Evolutionary conservation across 106 monocot species (phyloP).

Genomic region (Iris macrosiphon): DNA sequence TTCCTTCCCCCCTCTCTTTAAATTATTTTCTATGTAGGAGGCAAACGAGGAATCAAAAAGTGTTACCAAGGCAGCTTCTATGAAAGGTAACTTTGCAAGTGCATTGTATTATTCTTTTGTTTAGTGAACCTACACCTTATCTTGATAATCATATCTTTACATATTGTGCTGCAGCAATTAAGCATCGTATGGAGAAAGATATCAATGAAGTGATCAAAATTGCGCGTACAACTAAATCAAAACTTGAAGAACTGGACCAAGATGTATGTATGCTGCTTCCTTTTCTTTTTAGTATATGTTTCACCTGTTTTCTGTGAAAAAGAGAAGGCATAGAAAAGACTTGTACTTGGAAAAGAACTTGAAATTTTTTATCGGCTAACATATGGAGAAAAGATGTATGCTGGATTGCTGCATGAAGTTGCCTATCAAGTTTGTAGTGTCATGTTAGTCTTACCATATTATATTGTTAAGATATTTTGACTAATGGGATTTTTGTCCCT

Average conservation of each 20-base stretch:
- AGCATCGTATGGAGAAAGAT: constrained; percentile 69
- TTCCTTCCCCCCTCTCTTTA: no score
- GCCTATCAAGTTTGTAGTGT: no score
- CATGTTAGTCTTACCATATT: no score
- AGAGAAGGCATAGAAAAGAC: no score
- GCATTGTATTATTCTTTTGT: neutral
- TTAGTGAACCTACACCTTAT: neutral
- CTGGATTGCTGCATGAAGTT: no score
- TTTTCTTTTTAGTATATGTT: neutral
- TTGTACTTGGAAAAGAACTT: no score
- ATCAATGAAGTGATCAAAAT: constrained; percentile 65
- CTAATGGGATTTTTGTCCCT: no score
- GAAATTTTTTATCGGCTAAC: no score
- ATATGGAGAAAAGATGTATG: no score
- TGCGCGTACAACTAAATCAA: constrained; percentile 50
- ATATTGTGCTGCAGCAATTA: constrained; percentile 34
- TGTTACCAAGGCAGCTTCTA: constrained; percentile 54
- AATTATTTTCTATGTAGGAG: no score
- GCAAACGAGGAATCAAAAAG: constrained; percentile 64
- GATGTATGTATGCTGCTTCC: constrained; percentile 34
- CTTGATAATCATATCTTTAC: neutral
- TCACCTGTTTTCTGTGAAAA: no score
- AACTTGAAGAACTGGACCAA: constrained; percentile 65
- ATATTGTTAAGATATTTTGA: no score
- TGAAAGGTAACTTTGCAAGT: constrained; percentile 64